Base-by-base conservation (phyloP, 495 filamentous ascomycete genomes). In the Podospora anserina region DNA sequence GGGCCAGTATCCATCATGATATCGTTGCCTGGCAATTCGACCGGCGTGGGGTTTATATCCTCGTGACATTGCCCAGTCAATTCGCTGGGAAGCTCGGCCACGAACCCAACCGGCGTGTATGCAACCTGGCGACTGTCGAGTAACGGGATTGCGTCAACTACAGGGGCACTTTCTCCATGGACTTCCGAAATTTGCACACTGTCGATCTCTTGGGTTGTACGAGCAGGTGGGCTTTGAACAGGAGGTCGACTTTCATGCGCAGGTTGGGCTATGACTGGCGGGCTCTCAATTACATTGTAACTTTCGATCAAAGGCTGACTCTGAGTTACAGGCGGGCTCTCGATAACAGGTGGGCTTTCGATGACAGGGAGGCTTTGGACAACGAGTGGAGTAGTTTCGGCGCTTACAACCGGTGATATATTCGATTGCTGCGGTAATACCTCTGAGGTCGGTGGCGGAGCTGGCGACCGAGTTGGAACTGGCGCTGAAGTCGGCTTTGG, bases 51-150 rank as follows among this genome's bases (percentile, higher is more conserved):
- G 60, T 84, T 66, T 64, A 69, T 78, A 71, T 74, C 81, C 53
- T 74, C 77, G 60, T 68, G 76, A 71, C 74, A 78, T 67, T 60
- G 75, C 63, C 63, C 78, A 55, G 72, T 80, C 44, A 62, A 28
- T 32, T 79, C 77, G 63, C 75, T 82, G 62, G 75, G 68, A 26
- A 84, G 71, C 68, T 84, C 82, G 4, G 82, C 77, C 23, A 84
- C 73, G n/a, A 76, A 69, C n/a, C 82, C 81, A 30, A 82, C 66
- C 0, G 82, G 78, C 26, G 79, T 75, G 49, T 60, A 65, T 4
- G 60, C 66, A 32, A 68, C 62, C 59, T 66, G 53, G 9, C 68
- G 65, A 27, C 70, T 68, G 66, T 74, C 69, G 11, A 76, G 65
- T 61, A 72, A 65, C 18, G 63, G 68, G 32, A 71, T 61, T 9